Evolutionary conservation across 2,329 filamentous ascomycete species (phyloP), one percentile per base, ranked within the genome.

Genomic region (Diaporthe amygdali): DNA sequence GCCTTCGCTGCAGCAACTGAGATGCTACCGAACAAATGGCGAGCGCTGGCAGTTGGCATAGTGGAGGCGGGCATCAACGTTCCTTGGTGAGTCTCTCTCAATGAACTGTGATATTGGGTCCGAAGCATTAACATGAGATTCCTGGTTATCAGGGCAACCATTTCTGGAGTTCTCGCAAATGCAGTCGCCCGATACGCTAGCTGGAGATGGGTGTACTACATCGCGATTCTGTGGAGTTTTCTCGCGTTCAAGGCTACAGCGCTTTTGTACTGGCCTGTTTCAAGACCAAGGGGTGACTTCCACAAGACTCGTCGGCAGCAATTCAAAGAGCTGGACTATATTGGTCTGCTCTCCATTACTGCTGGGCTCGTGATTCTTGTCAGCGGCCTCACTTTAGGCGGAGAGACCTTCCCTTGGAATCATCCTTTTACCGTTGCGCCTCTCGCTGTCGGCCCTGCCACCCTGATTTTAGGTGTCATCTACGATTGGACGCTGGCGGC

Each of bases 151-250:
- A 69, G 66, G 66, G 52, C 52, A 37, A 61, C 66, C 5, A 27
- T 69, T 2, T 46, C 66, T 1, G 66, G 54, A 0, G 41, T 69
- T 0, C 39, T 69, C 2, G 66, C 39, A 6, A 69, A 69, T n/a
- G 41, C 30, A 15, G 30, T 69, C 14, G 55, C 66, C 17, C 66
- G 66, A 7, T 69, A 69, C 8, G 41, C 52, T n/a, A 69, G 66
- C 22, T 69, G 66, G 66, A 69, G 66, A n/a, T 69, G 66, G 66
- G n/a, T 69, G 10, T 69, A 61, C 54, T 69, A 69, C 32, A 69
- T 69, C 27, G 52, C 66, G 22, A 69, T 69, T 7, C 54, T 61
- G 2, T 59, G 54, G 52, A 69, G 66, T 17, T 69, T 69, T 17
- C 34, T 69, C 17, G 55, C 66, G 2, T 69, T 69, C 66, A 69